These are phyloP conservation scores for Sporothrix protearum DNA, from an alignment of 2,329 filamentous ascomycete species.

Conservation along the genomic window DNA sequence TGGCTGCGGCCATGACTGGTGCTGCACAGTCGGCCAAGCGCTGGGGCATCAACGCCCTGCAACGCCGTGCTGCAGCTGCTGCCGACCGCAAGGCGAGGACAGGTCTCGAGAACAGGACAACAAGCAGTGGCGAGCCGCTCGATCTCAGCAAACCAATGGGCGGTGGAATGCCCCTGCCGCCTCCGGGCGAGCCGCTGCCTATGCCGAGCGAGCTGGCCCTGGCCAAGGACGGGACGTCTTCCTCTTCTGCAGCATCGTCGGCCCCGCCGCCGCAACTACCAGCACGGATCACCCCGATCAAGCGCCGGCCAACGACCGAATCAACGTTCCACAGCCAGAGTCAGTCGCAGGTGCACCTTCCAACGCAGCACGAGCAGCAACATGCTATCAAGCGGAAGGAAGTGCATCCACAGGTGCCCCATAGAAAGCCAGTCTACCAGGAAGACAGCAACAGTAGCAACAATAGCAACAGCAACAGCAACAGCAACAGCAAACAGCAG, in stretches of 20 bases:
- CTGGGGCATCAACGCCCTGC: conserved; percentile 58
- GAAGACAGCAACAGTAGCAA: not conserved
- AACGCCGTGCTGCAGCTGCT: conserved; percentile 33
- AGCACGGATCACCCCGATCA: conserved; percentile 12
- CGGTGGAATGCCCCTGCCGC: conserved; percentile 74
- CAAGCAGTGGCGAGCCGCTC: conserved; percentile 33
- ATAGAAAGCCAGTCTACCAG: not conserved
- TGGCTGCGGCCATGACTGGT: conserved; percentile 52
- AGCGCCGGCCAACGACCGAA: conserved; percentile 10
- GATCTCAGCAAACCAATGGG: conserved; percentile 69
- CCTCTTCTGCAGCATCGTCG: not conserved
- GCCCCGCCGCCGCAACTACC: not conserved
- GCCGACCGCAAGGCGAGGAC: conserved; percentile 20
- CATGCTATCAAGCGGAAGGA: conserved; percentile 19
- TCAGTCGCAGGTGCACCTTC: conserved; percentile 4
- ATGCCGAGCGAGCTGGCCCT: conserved; percentile 43
- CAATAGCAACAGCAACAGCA: too few relatives aligned
- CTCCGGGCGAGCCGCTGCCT: conserved; percentile 75
- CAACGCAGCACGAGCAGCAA: not conserved
- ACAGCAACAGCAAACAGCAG: not conserved
- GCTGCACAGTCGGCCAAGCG: conserved; percentile 55
- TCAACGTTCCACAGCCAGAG: not conserved
- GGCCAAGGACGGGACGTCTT: not conserved
- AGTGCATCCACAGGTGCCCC: not conserved
- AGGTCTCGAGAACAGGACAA: not conserved